Base-by-base conservation (phyloP, 2,329 filamentous ascomycete genomes). In the Allantophomopsis lycopodina region DNA sequence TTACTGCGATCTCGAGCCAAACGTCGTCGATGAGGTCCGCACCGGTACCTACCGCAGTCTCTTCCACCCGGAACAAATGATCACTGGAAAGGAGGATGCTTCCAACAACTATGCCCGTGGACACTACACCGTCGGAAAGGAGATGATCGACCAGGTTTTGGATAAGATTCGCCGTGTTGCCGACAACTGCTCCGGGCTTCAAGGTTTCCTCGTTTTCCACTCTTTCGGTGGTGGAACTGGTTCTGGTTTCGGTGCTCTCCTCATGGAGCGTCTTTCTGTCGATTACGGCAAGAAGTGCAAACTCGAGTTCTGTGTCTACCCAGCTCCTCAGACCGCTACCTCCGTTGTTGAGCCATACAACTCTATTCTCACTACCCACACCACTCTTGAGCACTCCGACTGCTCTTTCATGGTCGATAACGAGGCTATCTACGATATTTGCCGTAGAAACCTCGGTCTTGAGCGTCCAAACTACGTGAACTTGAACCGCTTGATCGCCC, bases 281-380 rank as follows among this genome's bases (percentile, higher is more conserved):
- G 91, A 98, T 69, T 98, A 95, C 61, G 89, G 91, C 73, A 98
- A 98, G 82, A 98, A 98, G 82, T 93, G 84, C 77, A 98, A 98
- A 81, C 78, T 98, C 49, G 91, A 98, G 69, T 98, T 98, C 76
- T 94, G 87, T 59, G 88, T 98, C 59, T 98, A 98, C 73, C 91
- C 91, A 58, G 88, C 91, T 53, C 91, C 91, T 44, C 88, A 94
- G 71, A 91, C 91, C 52, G 86, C 89, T 53, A 95, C 89, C 57
- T 93, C 91, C 35, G 89, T 98, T 45, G 91, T 98, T 49, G 91
- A 98, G 79, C 91, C 91, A 45, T 98, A 98, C 79, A 98, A 98
- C 79, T 95, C 91, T 39, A 95, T 96, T 61, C 79, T 98, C 52
- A 95, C 91, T 55, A 96, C 91, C 48, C 91, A 98, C 78, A 96